A percentile compares a stretch with the other conserved stretches of the same genome.
Evolutionary conservation across 208 protist genomes (phyloP).

Genomic region (Trypanosoma boissoni): DNA sequence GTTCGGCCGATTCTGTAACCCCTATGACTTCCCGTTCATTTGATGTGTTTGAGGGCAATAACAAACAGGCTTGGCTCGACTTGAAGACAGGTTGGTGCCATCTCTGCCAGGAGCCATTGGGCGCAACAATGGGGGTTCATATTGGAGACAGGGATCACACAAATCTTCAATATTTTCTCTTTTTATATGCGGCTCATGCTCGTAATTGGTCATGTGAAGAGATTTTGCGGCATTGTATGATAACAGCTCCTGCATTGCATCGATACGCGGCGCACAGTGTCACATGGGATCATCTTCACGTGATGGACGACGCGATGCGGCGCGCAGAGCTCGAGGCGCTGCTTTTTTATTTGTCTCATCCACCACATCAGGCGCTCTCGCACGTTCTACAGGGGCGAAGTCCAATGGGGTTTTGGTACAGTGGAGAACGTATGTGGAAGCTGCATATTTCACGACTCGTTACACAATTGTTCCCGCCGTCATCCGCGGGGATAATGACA

Average conservation of each 20-base stretch:
- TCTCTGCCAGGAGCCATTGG: constrained; percentile 81
- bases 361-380: constrained; percentile 71
- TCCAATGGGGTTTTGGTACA: constrained; percentile 70
- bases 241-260: constrained; percentile 37
- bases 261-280: constrained; percentile 48
- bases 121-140: constrained; percentile 51
- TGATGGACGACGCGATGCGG: constrained; percentile 68
- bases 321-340: constrained; percentile 78
- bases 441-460: constrained; percentile 60
- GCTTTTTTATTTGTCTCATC: constrained; percentile 53
- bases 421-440: constrained; percentile 85
- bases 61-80: constrained; percentile 80
- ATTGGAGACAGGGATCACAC: constrained; percentile 80
- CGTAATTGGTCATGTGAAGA: constrained; percentile 24
- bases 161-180: constrained; percentile 79
- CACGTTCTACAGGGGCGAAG: constrained; percentile 71
- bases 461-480: constrained; percentile 65
- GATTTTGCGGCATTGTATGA: constrained; percentile 17
- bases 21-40: constrained; percentile 21
- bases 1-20: constrained; percentile 27
- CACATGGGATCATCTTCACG: constrained; percentile 67
- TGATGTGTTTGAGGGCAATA: constrained; percentile 73
- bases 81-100: constrained; percentile 62
- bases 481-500: constrained; percentile 83
- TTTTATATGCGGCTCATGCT: constrained; percentile 51